Evolutionary conservation across 768 basidiomycete genomes (phyloP), one percentile per base, ranked within the genome.

Genomic region (Basidioascus undulatus): DNA sequence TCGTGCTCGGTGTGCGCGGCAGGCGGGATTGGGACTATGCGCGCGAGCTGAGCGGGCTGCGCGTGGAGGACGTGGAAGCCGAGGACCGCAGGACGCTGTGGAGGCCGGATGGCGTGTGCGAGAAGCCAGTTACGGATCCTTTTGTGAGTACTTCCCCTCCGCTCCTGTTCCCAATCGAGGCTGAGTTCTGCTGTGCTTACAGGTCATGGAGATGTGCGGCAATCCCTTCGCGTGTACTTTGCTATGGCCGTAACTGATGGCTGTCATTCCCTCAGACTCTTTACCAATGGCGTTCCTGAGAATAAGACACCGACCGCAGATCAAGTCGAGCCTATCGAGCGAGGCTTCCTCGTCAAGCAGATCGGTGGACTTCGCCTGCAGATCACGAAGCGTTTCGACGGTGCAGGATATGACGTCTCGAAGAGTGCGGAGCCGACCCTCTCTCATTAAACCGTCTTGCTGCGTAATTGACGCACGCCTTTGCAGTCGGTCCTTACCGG

Each of bases 401-500:
- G 75, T 11, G 73, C 65, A 49, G 84, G 84, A 7, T 89, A 83
- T 49, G 80, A 89, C 49, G 66, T 94, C 40, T 67, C 76, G 26
- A 80, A 72, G 62, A 61, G 86, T 86, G 49, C 52, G 76, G 56
- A 16, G 28, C 32, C 35, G 0, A 28, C 42, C 8, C 28, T 45
- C 28, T 28, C 11, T 41, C 18, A 10, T 44, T 12, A 19, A 18
- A 9, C 50, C 47, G 38, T 35, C 26, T 5, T 38, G 24, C n/a
- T 35, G 23, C 21, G 7, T 44, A 12, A 32, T 42, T 35, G n/a
- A 44, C 36, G 3, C 24, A 35, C 27, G n/a, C 19, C 33, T 23
- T 38, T 30, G 10, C 44, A 86, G 81, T 87, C 51, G 83, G 81
- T 0, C 81, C 77, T 40, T 73, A 82, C 51, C 62, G 71, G 28